Evolutionary conservation across 495 filamentous ascomycete genomes (phyloP), one percentile per base, ranked within the genome.

Genomic region (Acidiella bohemica): DNA sequence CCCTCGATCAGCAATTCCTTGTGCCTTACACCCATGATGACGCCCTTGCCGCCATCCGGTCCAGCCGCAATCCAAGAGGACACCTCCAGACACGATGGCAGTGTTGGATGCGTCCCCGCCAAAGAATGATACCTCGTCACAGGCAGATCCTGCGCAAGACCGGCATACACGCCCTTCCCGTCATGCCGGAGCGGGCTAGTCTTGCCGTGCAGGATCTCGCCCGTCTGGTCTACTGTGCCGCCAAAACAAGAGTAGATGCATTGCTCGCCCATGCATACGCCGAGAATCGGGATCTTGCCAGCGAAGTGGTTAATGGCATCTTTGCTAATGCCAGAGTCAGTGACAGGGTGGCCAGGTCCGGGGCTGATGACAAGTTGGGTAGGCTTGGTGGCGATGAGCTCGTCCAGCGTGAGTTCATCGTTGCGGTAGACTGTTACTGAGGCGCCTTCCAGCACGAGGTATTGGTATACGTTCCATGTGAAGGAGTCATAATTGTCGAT

Each of bases 401-500:
- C 80, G 18, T 88, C 73, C 8, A 99, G 60, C 3, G 76, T 75
- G 57, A 95, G 76, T 58, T 93, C 74, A 63, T 96, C 87, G 55
- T 99, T 99, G 42, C 90, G 74, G 64, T 74, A 79, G 19, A 96
- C 90, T 9, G 76, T 81, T 28, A 95, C 87, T 0, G 63, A 78
- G 19, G 90, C 90, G 27, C 90, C 90, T 62, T 96, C 90, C 5
- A 95, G 76, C 0, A 87, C 81, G 2, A 99, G 71, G 52, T 95
- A 99, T 58, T 99, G 92, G 60, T 94, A 95, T 43, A 99, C 84
- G 56, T 96, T 97, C 82, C 84, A 96, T 45, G 88, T 93, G 54
- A 96, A 99, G 0, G 88, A 95, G 62, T 99, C 90, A 59, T 95
- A 99, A 65, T 99, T 99, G 65, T 96, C 90, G 52, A 99, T 93